Base-by-base conservation (phyloP, 1,284 basidiomycete genomes). In the Leccinum angustisporum region DNA sequence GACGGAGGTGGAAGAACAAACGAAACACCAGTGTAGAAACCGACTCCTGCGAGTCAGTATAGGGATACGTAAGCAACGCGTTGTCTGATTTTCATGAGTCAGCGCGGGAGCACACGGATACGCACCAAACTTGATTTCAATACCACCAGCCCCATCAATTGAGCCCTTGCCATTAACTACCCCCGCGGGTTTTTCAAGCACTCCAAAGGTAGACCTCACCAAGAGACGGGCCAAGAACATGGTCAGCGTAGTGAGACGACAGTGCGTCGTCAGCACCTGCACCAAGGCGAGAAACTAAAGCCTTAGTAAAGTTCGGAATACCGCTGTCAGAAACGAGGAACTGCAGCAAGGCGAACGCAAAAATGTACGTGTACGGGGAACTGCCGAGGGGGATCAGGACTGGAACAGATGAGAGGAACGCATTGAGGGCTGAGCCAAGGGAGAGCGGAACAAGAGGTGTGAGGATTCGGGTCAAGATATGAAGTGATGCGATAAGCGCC, bases 51-150 rank as follows among this genome's bases (percentile, higher is more conserved):
- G 84, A 36, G 81, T 83, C 59, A 86, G 68, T 86, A 27, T 84
- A 85, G 68, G 96, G 93, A 76, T 97, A 97, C 8, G 88, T 27
- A 27, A 27, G 93, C 68, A 76, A 84, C 64, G 93, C 91, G 63
- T 92, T 86, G 14, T 91, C 90, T 92, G 65, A 36, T 16, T 8
- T 18, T 3, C 9, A 57, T 51, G 16, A 25, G 48, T 65, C 31
- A 63, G 62, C 5, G n/a, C 16, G 52, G 60, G 8, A 50, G 14
- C n/a, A 46, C 5, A n/a, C 11, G 11, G 2, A 21, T 40, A 58
- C 81, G 55, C 63, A 91, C 90, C 87, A 73, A 97, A 97, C 71
- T 92, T 92, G 71, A 97, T 90, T 70, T 89, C 88, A 10, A 94
- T 86, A 61, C 87, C 79, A 31, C 84, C 78, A n/a, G 94, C 83